Percentiles rank a stretch among this genome's conserved stretches.
Conservation (phyloP, 2,329 filamentous ascomycete genomes). For the Aspergillus luchuensis region DNA sequence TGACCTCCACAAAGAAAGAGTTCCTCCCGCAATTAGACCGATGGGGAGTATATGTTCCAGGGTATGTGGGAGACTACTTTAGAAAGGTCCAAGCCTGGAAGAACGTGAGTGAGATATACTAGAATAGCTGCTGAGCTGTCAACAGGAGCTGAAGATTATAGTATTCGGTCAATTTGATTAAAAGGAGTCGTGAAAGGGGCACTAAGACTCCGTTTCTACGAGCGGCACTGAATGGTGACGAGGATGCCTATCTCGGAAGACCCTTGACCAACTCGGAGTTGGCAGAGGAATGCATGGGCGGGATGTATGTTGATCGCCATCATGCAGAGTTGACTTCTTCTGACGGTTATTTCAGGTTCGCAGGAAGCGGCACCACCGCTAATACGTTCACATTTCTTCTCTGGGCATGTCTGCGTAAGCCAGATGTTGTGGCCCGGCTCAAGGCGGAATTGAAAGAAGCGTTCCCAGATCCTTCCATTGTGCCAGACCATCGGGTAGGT, state of each 20-base stretch:
- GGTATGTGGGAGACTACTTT: not conserved
- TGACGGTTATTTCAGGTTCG: not conserved
- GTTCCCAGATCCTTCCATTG: not conserved
- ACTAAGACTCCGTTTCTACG: not conserved
- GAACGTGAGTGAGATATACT: not conserved
- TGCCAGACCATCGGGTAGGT: not conserved
- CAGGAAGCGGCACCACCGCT: conserved; percentile 2
- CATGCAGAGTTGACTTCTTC: too few relatives aligned
- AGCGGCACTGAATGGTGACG: not conserved
- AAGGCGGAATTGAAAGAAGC: not conserved
- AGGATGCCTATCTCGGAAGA: not conserved
- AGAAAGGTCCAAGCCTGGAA: not conserved
- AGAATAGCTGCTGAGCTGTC: too few relatives aligned
- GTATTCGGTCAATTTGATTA: not conserved
- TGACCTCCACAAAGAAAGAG: not conserved
- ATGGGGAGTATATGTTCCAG: not conserved
- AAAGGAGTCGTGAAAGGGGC: not conserved
- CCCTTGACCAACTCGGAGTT: not conserved
- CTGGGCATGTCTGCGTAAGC: not conserved
- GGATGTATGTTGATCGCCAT: not conserved
- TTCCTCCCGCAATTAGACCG: not conserved
- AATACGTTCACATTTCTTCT: not conserved
- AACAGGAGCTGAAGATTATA: not conserved
- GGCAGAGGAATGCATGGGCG: conserved; percentile 2
- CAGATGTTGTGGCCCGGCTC: not conserved